Evolutionary conservation across 768 basidiomycete genomes (phyloP).

Genomic region (Pholiota conissans): DNA sequence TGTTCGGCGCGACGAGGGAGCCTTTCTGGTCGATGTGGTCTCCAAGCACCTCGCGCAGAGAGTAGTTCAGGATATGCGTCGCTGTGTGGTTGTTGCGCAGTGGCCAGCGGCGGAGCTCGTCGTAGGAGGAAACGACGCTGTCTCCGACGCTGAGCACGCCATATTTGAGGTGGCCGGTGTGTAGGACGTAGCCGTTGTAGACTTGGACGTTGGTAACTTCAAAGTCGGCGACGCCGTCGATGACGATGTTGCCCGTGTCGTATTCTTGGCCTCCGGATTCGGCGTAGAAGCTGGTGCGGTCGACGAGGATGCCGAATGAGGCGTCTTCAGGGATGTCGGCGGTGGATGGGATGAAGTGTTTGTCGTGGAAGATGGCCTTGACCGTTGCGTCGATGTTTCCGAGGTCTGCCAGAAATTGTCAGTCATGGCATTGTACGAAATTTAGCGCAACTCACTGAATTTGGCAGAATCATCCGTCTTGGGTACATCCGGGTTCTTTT

Average conservation of each 20-base stretch:
- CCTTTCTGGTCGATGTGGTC: slow-evolving; percentile 99
- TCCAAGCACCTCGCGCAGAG: slow-evolving; percentile 89
- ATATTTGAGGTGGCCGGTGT: slow-evolving; percentile 89
- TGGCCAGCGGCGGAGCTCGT: slow-evolving; percentile 96
- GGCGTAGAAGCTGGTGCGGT: slow-evolving; percentile 95
- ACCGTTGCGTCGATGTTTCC: slow-evolving; percentile 77
- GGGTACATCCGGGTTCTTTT: slow-evolving; percentile 71
- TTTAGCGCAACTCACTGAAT: slow-evolving; percentile 65
- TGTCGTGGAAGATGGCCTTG: slow-evolving; percentile 84
- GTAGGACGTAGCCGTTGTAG: slow-evolving; percentile 94
- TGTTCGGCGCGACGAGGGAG: slow-evolving; percentile 92
- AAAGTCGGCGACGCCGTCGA: slow-evolving; percentile 91
- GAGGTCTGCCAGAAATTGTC: slow-evolving; percentile 46
- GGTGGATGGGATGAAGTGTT: slow-evolving; percentile 72
- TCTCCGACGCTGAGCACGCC: slow-evolving; percentile 79
- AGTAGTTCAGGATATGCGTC: slow-evolving; percentile 96
- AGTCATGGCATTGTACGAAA: not conserved
- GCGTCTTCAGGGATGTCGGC: slow-evolving; percentile 60
- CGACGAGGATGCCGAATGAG: slow-evolving; percentile 83
- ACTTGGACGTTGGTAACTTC: slow-evolving; percentile 92
- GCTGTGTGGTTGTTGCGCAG: slow-evolving; percentile 97
- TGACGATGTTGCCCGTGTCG: slow-evolving; percentile 93
- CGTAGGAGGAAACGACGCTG: slow-evolving; percentile 86
- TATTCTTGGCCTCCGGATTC: slow-evolving; percentile 97
- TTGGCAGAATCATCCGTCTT: slow-evolving; percentile 94